These are phyloP conservation scores for Aspergillus quadrilineatus DNA, from an alignment of 2,329 filamentous ascomycete species.

Conservation along the genomic window DNA sequence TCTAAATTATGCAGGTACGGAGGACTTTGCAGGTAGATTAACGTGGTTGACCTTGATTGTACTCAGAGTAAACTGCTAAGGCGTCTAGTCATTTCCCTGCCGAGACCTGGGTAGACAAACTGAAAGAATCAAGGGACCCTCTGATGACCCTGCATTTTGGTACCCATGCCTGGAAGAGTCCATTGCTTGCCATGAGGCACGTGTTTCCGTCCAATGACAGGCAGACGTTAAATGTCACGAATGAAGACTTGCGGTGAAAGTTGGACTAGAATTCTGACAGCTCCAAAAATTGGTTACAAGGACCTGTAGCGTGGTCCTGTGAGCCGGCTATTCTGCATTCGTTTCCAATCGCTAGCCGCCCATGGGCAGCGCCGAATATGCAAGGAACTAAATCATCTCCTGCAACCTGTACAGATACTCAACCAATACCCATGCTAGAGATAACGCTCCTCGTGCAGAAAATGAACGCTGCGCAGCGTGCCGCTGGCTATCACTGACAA, in stretches of 20 bases:
- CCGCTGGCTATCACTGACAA: neutral
- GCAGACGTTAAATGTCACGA: neutral
- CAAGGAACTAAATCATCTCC: neutral
- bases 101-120: neutral
- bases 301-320: neutral
- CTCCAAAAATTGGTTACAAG: neutral
- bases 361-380: neutral
- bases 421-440: neutral
- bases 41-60: slow-evolving; percentile 20
- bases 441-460: neutral
- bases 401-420: neutral
- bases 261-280: neutral
- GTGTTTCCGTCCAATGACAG: neutral
- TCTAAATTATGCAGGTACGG: slow-evolving; percentile 21
- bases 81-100: slow-evolving; percentile 17
- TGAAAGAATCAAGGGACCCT: neutral
- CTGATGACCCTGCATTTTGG: neutral
- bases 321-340: neutral
- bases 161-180: neutral
- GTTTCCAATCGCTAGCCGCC: slow-evolving; percentile 9
- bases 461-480: neutral
- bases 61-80: slow-evolving; percentile 6
- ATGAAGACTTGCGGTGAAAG: neutral
- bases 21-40: slow-evolving; percentile 17
- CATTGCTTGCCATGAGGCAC: neutral